phyloP scores from a whole-genome alignment of 805 yeast species.

The Deakozyma indianensis region DNA sequence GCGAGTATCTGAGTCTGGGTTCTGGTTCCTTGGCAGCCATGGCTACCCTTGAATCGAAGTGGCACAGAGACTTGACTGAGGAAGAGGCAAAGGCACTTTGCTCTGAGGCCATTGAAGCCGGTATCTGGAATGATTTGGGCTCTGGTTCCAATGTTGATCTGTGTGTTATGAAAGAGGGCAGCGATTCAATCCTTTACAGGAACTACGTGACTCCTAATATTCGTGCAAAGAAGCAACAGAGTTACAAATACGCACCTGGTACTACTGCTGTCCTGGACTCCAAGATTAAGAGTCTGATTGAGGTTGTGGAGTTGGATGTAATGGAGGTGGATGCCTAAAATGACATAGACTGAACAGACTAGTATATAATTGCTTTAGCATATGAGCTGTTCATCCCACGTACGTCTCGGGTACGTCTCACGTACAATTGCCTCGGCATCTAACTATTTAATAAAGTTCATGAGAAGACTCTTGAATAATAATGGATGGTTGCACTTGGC shows the following conservation, averaged over 20 bases:
- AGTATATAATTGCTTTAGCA: not conserved
- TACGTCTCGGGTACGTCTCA: too few species aligned
- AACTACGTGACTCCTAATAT: slow-evolving; percentile 86
- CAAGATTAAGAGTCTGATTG: slow-evolving; percentile 48
- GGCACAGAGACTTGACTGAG: slow-evolving; percentile 63
- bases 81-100: slow-evolving; percentile 90
- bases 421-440: too few species aligned
- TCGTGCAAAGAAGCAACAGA: slow-evolving; percentile 65
- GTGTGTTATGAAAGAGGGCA: slow-evolving; percentile 90
- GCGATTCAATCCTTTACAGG: slow-evolving; percentile 59
- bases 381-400: too few species aligned
- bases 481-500: too few species aligned
- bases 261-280: slow-evolving; percentile 79
- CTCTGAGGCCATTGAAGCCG: slow-evolving; percentile 87
- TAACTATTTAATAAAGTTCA: too few species aligned
- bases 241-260: slow-evolving; percentile 80
- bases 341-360: not conserved
- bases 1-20: slow-evolving; percentile 83
- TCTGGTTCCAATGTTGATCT: slow-evolving; percentile 97
- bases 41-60: slow-evolving; percentile 86
- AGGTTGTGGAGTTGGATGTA: slow-evolving; percentile 45
- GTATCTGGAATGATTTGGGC: slow-evolving; percentile 98
- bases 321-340: slow-evolving; percentile 36
- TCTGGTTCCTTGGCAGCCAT: slow-evolving; percentile 97
- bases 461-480: too few species aligned